Evolutionary conservation across 129 eudicot species (phyloP), one percentile per base, ranked within the genome.

Genomic region (Centella asiatica): DNA sequence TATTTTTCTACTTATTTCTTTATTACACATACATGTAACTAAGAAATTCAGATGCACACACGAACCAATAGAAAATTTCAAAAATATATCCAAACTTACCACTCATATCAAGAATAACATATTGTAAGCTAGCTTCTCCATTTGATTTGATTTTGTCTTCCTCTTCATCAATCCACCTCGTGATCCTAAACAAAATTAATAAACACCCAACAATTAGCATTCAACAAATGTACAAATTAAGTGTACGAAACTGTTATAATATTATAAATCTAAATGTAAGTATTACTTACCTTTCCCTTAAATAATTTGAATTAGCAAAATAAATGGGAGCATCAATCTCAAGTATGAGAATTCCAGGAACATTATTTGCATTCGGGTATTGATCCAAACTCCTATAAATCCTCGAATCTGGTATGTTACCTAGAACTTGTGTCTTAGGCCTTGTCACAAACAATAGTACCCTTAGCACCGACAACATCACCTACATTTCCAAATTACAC

Each of bases 161-260:
- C 77, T 92, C 98, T 36, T 92, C 98, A 44, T 92, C 86, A 17
- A 92, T 79, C 98, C 98, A 92, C 72, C 98, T 82, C 17, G 74
- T 48, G 57, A 92, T 82, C 67, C 98, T 92, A 55, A 23, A 60
- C 62, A 33, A 11, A 40, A 1, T 31, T 44, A 0, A 57, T 13
- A 24, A 4, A 9, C 11, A 44, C 34, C 5, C 22, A 18, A 24
- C 7, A 12, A 47, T 46, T 9, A 29, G 26, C n/a, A 27, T 14
- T 27, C 27, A 25, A 27, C 61, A 31, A 26, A 7, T 31, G 44
- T 1, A 11, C 34, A 29, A 31, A 17, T 55, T 27, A 54, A 37
- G 24, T 0, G 2, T 46, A 33, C 3, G 6, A 32, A 32, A 9
- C 23, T 57, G 5, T 57, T 9, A 32, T 6, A 4, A 31, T 13